A percentile compares a stretch with the other conserved stretches of the same genome.
Evolutionary conservation across 2,329 filamentous ascomycete species (phyloP).

Genomic region (Claviceps sp.): DNA sequence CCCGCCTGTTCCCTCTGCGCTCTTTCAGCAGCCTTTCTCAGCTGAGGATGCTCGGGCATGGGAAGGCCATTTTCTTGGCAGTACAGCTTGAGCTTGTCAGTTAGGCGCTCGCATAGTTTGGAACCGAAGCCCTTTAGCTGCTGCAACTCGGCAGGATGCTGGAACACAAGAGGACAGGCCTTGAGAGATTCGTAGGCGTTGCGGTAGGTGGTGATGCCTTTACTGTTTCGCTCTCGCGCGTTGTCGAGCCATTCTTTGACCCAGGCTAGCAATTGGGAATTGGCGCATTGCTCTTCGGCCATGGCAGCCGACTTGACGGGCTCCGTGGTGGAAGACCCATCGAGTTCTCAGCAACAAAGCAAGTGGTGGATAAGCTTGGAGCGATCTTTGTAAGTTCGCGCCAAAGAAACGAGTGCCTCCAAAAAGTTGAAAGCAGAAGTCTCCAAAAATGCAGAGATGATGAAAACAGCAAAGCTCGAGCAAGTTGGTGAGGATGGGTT

Average conservation of each 20-base stretch:
- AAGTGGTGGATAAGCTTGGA: neutral
- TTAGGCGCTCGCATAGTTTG: conserved; percentile 56
- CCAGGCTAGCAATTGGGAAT: conserved; percentile 59
- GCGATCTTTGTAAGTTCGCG: neutral
- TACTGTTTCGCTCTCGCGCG: conserved; percentile 55
- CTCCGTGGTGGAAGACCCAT: neutral
- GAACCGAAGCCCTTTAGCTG: conserved; percentile 62
- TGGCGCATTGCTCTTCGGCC: conserved; percentile 37
- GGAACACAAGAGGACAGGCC: conserved; percentile 55
- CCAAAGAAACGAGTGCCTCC: neutral
- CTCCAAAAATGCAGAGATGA: neutral
- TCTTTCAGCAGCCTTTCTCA: conserved; percentile 24
- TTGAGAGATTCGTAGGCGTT: conserved; percentile 67
- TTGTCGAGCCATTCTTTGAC: conserved; percentile 65
- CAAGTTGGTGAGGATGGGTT: neutral
- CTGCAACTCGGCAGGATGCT: conserved; percentile 59
- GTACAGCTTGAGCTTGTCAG: conserved; percentile 43
- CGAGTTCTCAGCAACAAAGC: neutral
- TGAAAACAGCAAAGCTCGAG: neutral
- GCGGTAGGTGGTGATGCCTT: conserved; percentile 58
- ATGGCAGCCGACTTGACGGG: neutral
- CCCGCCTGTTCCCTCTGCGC: conserved; percentile 20
- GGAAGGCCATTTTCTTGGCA: conserved; percentile 54
- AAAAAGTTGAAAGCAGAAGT: neutral
- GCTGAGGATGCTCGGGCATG: conserved; percentile 46